Evolutionary conservation across 2,329 filamentous ascomycete genomes (phyloP).

Genomic region (Ambrosiella cleistominuta): DNA sequence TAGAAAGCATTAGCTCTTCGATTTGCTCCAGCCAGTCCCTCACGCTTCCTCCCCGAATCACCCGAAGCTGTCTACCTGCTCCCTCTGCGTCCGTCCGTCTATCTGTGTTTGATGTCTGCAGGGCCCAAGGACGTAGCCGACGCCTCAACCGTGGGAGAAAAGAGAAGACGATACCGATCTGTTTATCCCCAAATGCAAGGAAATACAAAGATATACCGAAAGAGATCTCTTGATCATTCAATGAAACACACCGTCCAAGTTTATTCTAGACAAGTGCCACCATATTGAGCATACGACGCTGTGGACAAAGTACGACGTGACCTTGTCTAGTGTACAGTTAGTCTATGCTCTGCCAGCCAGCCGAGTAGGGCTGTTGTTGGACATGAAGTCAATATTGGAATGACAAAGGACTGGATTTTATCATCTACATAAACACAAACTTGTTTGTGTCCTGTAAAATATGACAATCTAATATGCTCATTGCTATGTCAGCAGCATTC

Average conservation of each 20-base stretch:
- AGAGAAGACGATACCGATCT: background rate
- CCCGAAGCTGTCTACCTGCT: background rate
- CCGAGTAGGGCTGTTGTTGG: too few species aligned
- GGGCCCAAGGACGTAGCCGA: background rate
- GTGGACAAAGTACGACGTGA: too few species aligned
- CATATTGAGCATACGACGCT: too few species aligned
- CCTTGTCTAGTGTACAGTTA: too few species aligned
- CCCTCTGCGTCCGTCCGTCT: background rate
- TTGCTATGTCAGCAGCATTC: background rate
- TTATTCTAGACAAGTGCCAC: too few species aligned
- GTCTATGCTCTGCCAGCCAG: too few species aligned
- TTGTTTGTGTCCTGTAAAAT: background rate
- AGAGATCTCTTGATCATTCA: too few species aligned
- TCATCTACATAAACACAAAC: background rate
- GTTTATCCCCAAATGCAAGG: too few species aligned
- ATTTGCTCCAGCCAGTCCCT: background rate
- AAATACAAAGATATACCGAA: too few species aligned
- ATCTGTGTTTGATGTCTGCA: background rate
- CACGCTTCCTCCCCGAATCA: background rate
- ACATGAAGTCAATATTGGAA: too few species aligned
- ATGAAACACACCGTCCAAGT: too few species aligned
- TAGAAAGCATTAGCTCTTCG: background rate
- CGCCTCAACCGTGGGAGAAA: background rate
- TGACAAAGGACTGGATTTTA: background rate
- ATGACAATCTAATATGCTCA: background rate